Base-by-base conservation (phyloP, 2,329 filamentous ascomycete species). In the Verticillium klebahnii region DNA sequence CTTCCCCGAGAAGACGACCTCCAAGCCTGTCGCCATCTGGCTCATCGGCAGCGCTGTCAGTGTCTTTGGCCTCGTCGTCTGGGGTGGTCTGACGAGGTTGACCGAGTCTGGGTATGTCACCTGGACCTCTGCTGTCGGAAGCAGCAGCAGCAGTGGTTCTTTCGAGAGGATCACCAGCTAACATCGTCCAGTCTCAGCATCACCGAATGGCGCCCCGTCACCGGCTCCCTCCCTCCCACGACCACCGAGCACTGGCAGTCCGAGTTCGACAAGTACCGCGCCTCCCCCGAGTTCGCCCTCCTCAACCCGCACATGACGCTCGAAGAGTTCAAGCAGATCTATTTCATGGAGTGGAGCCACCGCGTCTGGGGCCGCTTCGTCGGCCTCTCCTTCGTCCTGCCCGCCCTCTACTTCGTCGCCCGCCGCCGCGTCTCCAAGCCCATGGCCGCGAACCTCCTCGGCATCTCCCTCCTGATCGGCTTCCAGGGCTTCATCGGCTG, bases 321-420 rank as follows among this genome's bases (percentile, higher is more conserved):
- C 61, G 85, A 88, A 62, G 95, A 99, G 74, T 99, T 98, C 81
- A 97, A 98, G 77, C 90, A 95, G 74, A 99, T 99, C 68, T 99
- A 98, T 84, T 99, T 90, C 76, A 98, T 98, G 95, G 95, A 99
- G 81, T 99, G 95, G 95, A 88, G 89, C 54, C 95, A 99, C 76
- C 87, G 95, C 34, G 83, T 97, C 61, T 98, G 95, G 93, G 95
- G 95, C 56, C 89, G 95, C 66, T 83, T 96, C 69, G 91, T 99
- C 62, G 95, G 95, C 63, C 76, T 98, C 65, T 90, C 92, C 58
- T 97, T 98, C 75, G 87, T 97, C 57, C 72, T 97, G 1, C 95
- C 95, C 1, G 91, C 94, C 8, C 77, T 89, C 61, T 98, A 97
- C 81, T 96, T 98, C 72, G 85, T 97, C 71, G 88, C 89, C 23